Evolutionary conservation across 1,284 basidiomycete species (phyloP).

Genomic region (Crepidotus sp.): DNA sequence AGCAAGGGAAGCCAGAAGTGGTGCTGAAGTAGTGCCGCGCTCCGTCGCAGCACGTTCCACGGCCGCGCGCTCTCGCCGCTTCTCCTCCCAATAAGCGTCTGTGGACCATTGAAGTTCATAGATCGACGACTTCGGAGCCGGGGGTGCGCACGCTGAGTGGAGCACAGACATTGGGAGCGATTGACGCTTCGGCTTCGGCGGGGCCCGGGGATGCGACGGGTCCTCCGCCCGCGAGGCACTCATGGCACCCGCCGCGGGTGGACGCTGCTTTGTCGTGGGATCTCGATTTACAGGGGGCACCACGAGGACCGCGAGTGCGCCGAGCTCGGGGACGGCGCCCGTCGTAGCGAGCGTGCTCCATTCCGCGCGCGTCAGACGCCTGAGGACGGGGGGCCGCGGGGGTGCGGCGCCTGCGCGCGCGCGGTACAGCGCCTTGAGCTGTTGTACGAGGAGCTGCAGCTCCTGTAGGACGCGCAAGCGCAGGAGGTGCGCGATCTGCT

Average conservation of each 20-base stretch:
- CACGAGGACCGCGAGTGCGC: conserved; percentile 56
- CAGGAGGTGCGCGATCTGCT: conserved; percentile 54
- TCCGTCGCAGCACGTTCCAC: not conserved
- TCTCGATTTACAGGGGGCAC: conserved; percentile 60
- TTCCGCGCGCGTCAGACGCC: conserved; percentile 55
- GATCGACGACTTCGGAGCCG: not conserved
- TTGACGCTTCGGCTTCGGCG: conserved; percentile 1
- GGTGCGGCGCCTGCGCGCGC: conserved; percentile 11
- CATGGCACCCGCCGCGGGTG: conserved; percentile 19
- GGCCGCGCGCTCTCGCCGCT: not conserved
- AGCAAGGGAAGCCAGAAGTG: not conserved
- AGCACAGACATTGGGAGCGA: conserved; percentile 33
- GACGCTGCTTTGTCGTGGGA: conserved; percentile 37
- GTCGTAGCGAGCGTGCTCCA: conserved; percentile 41
- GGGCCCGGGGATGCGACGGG: conserved; percentile 7
- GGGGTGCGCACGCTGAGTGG: conserved; percentile 21
- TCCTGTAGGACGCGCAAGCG: conserved; percentile 69
- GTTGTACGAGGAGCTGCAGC: conserved; percentile 45
- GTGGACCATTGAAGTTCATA: not conserved
- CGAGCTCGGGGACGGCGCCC: conserved; percentile 38
- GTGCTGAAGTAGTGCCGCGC: too few relatives aligned
- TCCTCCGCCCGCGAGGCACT: not conserved
- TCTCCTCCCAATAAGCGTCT: not conserved
- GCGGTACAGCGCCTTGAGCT: conserved; percentile 24
- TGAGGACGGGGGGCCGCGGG: conserved; percentile 33